Conservation (phyloP, 768 basidiomycete species). For the Pleurotus platypus region DNA sequence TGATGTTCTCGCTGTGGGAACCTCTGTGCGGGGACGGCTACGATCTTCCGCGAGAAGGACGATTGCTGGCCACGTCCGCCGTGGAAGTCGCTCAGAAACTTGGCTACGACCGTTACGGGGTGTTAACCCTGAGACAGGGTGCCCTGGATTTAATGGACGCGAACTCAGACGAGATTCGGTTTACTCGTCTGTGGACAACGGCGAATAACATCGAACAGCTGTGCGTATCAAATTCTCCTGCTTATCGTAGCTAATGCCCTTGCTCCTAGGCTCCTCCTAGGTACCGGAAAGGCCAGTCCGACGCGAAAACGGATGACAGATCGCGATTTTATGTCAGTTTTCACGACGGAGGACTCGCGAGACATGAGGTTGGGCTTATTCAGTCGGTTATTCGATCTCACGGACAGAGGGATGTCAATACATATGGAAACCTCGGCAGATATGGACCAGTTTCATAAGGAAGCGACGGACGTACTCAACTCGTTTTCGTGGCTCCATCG, state of each 20-base stretch:
- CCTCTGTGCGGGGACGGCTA: slow-evolving; percentile 30
- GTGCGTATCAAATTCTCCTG: neutral
- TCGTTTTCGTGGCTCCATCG: slow-evolving; percentile 33
- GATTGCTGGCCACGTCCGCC: slow-evolving; percentile 36
- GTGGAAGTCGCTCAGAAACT: slow-evolving; percentile 45
- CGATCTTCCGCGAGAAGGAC: slow-evolving; percentile 31
- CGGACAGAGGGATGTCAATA: slow-evolving; percentile 28
- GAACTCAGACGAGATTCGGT: neutral
- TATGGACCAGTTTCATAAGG: slow-evolving; percentile 29
- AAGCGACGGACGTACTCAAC: slow-evolving; percentile 25
- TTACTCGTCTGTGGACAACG: neutral
- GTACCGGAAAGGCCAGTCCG: slow-evolving; percentile 35
- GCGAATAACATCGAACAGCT: slow-evolving; percentile 2
- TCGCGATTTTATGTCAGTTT: slow-evolving; percentile 11
- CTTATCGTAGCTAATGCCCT: neutral
- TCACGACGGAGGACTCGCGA: slow-evolving; percentile 17
- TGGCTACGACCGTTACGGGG: slow-evolving; percentile 18
- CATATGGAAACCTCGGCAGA: slow-evolving; percentile 22
- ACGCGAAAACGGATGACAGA: slow-evolving; percentile 25
- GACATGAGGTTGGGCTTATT: slow-evolving; percentile 34
- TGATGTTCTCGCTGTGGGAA: slow-evolving; percentile 41
- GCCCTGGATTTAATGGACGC: neutral
- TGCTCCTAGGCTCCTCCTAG: slow-evolving; percentile 31
- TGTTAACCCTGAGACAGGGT: neutral
- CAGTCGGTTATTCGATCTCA: slow-evolving; percentile 29